A percentile compares a stretch with the other conserved stretches of the same genome.
These are phyloP conservation scores for Pseudocercospora macadamiae DNA, from an alignment of 2,329 filamentous ascomycete genomes.

Conservation along the genomic window DNA sequence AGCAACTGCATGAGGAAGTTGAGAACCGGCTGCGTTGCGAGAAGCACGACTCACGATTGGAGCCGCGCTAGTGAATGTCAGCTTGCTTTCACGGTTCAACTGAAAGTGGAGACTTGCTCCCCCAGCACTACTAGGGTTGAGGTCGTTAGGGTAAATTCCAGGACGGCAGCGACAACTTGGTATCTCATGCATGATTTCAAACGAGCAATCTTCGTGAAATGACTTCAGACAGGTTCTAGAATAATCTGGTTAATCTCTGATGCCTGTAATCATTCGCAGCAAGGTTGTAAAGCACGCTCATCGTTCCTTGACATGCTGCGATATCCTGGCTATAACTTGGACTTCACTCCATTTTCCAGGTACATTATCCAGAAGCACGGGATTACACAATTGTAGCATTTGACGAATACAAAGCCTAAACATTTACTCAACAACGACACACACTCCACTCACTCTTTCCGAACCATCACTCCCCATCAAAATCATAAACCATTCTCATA, in stretches of 20 bases:
- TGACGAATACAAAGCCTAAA: too few species aligned
- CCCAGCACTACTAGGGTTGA: not conserved
- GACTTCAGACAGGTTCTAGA: not conserved
- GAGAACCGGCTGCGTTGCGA: not conserved
- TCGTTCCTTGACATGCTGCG: not conserved
- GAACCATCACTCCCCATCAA: conserved; percentile 3
- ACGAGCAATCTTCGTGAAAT: not conserved
- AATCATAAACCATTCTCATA: conserved; percentile 8
- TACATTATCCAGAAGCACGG: too few species aligned
- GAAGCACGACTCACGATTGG: not conserved
- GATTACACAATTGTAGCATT: too few species aligned
- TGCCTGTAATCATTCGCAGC: not conserved
- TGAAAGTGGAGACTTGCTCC: too few species aligned
- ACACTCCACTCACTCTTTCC: too few species aligned
- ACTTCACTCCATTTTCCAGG: too few species aligned
- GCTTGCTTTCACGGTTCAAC: too few species aligned
- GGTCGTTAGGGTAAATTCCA: not conserved
- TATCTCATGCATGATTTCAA: not conserved
- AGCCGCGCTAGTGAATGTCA: not conserved
- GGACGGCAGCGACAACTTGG: not conserved
- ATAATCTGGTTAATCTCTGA: not conserved
- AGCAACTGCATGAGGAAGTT: not conserved
- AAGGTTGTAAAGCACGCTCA: not conserved
- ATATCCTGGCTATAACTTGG: not conserved
- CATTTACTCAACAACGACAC: too few species aligned